A percentile compares a stretch with the other conserved stretches of the same genome.
Conservation (phyloP, 129 eudicot species). For the Scalesia atractyloides region DNA sequence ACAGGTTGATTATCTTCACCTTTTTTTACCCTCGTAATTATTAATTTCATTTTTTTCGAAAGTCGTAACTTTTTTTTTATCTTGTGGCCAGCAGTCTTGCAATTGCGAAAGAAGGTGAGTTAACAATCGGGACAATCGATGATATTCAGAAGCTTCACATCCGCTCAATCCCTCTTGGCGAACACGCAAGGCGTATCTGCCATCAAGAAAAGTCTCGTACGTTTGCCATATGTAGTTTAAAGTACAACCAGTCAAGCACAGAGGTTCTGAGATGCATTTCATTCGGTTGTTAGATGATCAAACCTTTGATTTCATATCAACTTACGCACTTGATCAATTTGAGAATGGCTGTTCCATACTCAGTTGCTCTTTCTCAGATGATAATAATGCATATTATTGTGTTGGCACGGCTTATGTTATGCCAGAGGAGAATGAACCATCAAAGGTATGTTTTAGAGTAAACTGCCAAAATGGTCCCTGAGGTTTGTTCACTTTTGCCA, state of each 20-base stretch:
- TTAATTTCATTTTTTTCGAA: not conserved
- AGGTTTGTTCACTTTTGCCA: no score
- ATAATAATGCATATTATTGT: constrained; percentile 78
- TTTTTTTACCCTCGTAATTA: not conserved
- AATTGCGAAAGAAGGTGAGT: constrained; percentile 89
- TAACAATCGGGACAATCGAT: constrained; percentile 90
- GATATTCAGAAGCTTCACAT: constrained; percentile 96
- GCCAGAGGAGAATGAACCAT: constrained; percentile 92
- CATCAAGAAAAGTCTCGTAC: constrained; percentile 92
- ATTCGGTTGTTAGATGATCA: constrained; percentile 91
- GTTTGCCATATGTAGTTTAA: constrained; percentile 86
- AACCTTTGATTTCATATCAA: constrained; percentile 79
- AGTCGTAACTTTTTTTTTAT: not conserved
- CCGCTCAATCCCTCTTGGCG: constrained; percentile 91
- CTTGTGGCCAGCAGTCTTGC: constrained; percentile 63
- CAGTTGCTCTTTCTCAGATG: constrained; percentile 92
- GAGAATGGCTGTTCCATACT: constrained; percentile 85
- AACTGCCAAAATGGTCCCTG: no score
- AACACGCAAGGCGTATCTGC: constrained; percentile 89
- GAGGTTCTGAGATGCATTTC: constrained; percentile 82
- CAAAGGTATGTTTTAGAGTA: constrained; percentile 54
- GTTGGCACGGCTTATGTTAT: constrained; percentile 92
- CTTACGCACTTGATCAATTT: constrained; percentile 79
- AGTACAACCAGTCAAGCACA: constrained; percentile 70
- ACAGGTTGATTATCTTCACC: constrained; percentile 41